Base-by-base conservation (phyloP, 768 basidiomycete species). In the Boletus coccyginus region DNA sequence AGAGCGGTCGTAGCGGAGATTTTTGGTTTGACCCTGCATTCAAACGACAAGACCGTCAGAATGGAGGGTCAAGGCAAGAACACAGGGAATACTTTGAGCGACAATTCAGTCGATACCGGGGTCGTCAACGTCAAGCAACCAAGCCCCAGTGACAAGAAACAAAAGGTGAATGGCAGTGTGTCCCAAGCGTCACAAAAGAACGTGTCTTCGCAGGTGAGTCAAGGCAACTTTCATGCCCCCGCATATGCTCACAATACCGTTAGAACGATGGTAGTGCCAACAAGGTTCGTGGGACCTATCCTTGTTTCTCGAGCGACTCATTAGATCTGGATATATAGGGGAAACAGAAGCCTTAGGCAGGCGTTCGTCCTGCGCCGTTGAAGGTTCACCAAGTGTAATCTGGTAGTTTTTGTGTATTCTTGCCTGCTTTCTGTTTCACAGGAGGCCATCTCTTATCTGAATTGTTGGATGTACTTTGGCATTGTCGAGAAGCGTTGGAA, bases 1-100 rank as follows among this genome's bases (percentile, higher is more conserved):
- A 56, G 56, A 5, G 43, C 40, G 0, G 66, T 78, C 27, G 64
- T 78, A 8, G 62, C 57, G 8, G 64, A 72, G 8, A 61, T 73
- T 42, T 78, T 78, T 58, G 65, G 63, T 0, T 58, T 74, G 55
- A 32, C 60, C 50, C 40, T 17, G 6, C 56, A 29, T 3, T 44
- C 50, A 9, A 46, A 56, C 50, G 55, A 27, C 27, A 27, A 27
- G 27, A 27, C 27, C 27, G 27, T 27, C 27, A 27, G 27, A 27
- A 27, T 27, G 27, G 27, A 33, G 19, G 56, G 57, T 29, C 63
- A 69, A 58, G 21, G 19, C 35, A 7, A 3, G 12, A 50, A 51
- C 44, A 53, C 48, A 19, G 19, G 49, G 2, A 9, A 29, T 17
- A 10, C 46, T 6, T 8, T 10, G 1, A 32, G 41, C 3, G 12